A percentile compares a stretch with the other conserved stretches of the same genome.
Conservation (phyloP, 176 grass and related monocot genomes). For the Ananas comosus region DNA sequence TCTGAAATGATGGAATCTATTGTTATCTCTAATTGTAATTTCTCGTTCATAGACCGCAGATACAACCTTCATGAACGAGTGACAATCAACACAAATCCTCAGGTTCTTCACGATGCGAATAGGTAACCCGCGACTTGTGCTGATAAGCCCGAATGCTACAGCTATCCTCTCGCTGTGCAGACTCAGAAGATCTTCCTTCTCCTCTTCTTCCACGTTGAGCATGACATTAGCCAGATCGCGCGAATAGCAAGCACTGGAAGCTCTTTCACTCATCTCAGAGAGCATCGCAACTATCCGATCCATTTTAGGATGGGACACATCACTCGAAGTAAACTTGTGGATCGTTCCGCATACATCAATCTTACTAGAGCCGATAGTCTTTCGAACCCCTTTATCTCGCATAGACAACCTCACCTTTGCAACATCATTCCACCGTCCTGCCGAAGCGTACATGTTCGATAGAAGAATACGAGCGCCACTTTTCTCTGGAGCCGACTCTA, state of each 20-base stretch:
- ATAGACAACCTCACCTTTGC: background rate
- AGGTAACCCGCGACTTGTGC: background rate
- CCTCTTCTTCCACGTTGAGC: constrained; percentile 1
- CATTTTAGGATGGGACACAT: constrained; percentile 12
- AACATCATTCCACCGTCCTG: constrained; percentile 16
- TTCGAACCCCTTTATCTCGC: background rate
- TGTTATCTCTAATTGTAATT: constrained; percentile 12
- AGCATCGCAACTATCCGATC: constrained; percentile 10
- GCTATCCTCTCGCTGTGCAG: constrained; percentile 15
- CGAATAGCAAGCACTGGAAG: constrained; percentile 1
- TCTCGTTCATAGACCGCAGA: constrained; percentile 6
- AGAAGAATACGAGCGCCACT: background rate
- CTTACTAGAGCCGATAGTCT: background rate
- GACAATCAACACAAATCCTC: constrained; percentile 15
- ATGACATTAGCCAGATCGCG: constrained; percentile 6
- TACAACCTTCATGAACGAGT: constrained; percentile 17
- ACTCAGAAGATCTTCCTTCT: constrained; percentile 9
- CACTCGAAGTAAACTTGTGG: constrained; percentile 13
- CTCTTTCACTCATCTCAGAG: background rate
- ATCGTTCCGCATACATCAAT: constrained; percentile 4
- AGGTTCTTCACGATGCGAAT: constrained; percentile 7
- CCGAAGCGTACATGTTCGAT: constrained; percentile 6
- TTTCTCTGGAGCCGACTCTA: background rate
- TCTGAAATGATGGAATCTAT: constrained; percentile 9
- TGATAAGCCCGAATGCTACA: constrained; percentile 15